phyloP scores from a whole-genome alignment of 306 rosid genomes.

The Castanopsis chinensis region DNA sequence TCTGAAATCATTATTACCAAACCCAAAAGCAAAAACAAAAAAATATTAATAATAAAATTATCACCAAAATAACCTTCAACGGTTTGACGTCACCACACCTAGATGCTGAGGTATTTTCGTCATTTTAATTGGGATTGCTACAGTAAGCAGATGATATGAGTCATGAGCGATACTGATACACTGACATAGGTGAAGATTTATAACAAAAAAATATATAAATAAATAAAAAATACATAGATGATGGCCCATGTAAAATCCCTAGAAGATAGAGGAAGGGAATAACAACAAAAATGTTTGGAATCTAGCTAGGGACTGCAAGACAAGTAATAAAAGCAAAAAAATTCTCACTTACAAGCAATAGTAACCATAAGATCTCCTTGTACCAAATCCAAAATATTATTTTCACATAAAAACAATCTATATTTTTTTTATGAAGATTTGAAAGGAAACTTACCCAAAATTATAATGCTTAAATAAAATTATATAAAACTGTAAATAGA shows the following conservation, averaged over 20 bases:
- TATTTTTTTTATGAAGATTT: too few relatives aligned
- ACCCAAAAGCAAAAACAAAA: not conserved
- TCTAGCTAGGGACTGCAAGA: not conserved
- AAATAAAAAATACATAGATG: not conserved
- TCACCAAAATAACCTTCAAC: not conserved
- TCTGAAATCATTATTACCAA: not conserved
- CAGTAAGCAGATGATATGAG: constrained; percentile 9
- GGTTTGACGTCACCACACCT: not conserved
- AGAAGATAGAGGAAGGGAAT: constrained; percentile 26
- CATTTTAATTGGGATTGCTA: not conserved
- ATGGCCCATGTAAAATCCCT: constrained; percentile 30
- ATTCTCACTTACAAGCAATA: constrained; percentile 1
- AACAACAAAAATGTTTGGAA: not conserved
- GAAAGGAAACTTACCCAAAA: too few relatives aligned
- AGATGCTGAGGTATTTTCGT: not conserved
- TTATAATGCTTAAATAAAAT: too few relatives aligned
- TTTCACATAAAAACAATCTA: too few relatives aligned
- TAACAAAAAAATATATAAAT: too few relatives aligned
- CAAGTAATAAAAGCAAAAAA: not conserved
- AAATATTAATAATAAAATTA: not conserved
- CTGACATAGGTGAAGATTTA: not conserved
- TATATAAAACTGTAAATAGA: too few relatives aligned
- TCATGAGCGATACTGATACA: not conserved
- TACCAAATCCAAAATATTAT: not conserved
- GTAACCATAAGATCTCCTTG: not conserved